Evolutionary conservation across 2,329 filamentous ascomycete species (phyloP), one percentile per base, ranked within the genome.

Genomic region (Podosphaera leucotricha): DNA sequence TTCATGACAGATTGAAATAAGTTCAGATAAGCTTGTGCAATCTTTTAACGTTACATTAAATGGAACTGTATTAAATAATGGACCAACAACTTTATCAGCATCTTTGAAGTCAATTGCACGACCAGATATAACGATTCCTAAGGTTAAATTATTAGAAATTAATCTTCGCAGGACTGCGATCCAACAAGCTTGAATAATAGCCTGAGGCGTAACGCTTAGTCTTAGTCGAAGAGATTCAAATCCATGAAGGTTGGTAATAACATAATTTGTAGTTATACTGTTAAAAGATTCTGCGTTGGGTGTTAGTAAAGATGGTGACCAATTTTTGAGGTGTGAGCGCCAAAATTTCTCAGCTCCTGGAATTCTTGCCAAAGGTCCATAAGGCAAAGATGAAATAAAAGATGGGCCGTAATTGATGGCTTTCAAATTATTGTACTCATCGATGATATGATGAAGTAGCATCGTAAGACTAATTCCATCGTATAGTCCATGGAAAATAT

Each of bases 11-110:
- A 64, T 61, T 15, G 61, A 64, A 19, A 84, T 64, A 1, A 84
- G 58, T 0, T 70, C 65, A 0, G 61, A 56, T 73, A 79, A 84
- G 0, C 66, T 72, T 3, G 67, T 62, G 0, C 59, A 54, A 0
- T 57, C 49, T 6, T 60, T 48, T 13, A 69, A 50, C 5, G 62
- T 55, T 28, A 75, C 60, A 44, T 71, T 67, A 55, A 80, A 84
- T 0, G 86, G 84, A 1, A 94, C 64, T 0, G 85, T 93, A 56
- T 94, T 94, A 67, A 94, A 92, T 18, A 94, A 62, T 0, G 87
- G 86, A 0, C 86, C 87, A 37, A 90, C 70, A 0, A 81, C 71
- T 19, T 66, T 56, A 40, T 85, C 78, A 1, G 76, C 69, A 1
- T 66, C 65, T 6, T 77, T 67, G 11, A 84, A 61, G 38, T 80